phyloP scores from a whole-genome alignment of 179 eudicot genomes.

The Beta macrorhiza region DNA sequence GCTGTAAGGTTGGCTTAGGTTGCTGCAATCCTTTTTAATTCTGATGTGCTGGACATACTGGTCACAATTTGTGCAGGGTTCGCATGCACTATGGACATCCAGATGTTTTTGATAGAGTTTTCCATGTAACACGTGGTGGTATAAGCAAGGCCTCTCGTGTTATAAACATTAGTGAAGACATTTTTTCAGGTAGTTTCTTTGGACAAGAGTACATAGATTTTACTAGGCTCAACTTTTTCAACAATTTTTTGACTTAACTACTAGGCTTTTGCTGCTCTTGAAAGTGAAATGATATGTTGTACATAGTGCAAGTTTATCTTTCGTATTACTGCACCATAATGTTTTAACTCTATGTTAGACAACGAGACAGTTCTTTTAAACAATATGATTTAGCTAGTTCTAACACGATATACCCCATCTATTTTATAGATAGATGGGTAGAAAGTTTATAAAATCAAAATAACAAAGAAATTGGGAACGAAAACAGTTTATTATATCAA shows the following conservation, averaged over 20 bases:
- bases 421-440: too few relatives aligned
- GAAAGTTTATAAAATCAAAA: too few relatives aligned
- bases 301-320: too few relatives aligned
- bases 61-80: constrained; percentile 51
- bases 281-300: too few relatives aligned
- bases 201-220: neutral
- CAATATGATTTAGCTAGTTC: too few relatives aligned
- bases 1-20: neutral
- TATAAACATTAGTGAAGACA: constrained; percentile 97
- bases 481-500: too few relatives aligned
- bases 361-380: too few relatives aligned
- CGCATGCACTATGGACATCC: constrained; percentile 99
- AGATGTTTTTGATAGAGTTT: constrained; percentile 96
- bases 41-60: neutral
- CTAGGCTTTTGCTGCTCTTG: too few relatives aligned
- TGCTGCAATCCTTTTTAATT: neutral
- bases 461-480: too few relatives aligned
- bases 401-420: too few relatives aligned
- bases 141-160: constrained; percentile 99
- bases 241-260: neutral
- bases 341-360: too few relatives aligned
- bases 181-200: constrained; percentile 61
- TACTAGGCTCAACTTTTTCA: neutral
- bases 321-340: too few relatives aligned
- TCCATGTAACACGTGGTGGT: constrained; percentile 97